These are phyloP conservation scores for Cornus kousa DNA, from an alignment of 148 eudicot species.

Conservation along the genomic window DNA sequence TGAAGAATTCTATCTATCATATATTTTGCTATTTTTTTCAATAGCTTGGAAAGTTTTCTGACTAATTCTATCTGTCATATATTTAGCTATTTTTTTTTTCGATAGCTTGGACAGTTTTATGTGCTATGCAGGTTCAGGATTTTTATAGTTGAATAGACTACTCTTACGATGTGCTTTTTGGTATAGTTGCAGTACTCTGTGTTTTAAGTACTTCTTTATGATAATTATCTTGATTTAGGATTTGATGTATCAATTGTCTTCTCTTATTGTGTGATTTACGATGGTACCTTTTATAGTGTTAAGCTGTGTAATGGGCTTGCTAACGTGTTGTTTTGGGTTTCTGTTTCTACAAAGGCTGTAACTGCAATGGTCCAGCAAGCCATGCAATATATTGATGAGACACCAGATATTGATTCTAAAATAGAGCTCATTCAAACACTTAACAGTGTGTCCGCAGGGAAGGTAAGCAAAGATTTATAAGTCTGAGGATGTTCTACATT, in stretches of 20 bases:
- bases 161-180: not conserved
- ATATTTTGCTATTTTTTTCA: too few species aligned
- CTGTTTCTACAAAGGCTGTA: constrained; percentile 54
- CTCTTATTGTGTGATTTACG: not conserved
- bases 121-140: not conserved
- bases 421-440: constrained; percentile 89
- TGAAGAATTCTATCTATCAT: too few species aligned
- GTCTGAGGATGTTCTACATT: not conserved
- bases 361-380: constrained; percentile 97
- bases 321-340: not conserved
- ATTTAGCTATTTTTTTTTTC: too few species aligned
- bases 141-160: too few species aligned
- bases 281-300: not conserved
- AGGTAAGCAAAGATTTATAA: constrained; percentile 39
- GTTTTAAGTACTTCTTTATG: not conserved
- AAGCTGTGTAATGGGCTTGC: not conserved
- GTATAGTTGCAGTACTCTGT: too few species aligned
- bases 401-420: constrained; percentile 84
- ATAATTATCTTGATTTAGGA: not conserved
- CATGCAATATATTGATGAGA: constrained; percentile 83
- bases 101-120: not conserved
- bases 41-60: not conserved
- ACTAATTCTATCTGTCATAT: too few species aligned
- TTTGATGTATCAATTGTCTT: not conserved
- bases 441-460: constrained; percentile 88